A percentile compares a stretch with the other conserved stretches of the same genome.
Evolutionary conservation across 1,139 yeast species (phyloP).

Genomic region (Hyphopichia khmerensis): DNA sequence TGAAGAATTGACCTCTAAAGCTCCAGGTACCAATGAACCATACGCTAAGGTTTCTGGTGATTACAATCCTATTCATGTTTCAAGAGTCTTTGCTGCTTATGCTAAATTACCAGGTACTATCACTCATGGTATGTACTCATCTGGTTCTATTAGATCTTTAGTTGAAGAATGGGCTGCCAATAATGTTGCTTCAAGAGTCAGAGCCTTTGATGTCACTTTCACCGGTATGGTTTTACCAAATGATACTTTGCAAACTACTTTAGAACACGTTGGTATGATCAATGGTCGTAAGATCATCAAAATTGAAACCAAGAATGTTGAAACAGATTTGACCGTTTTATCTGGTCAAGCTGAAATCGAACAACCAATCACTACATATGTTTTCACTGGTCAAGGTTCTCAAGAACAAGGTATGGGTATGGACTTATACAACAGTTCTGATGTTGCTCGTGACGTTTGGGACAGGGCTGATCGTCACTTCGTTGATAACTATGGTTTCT

Average conservation of each 20-base stretch:
- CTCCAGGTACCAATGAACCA: constrained; percentile 88
- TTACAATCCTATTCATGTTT: constrained; percentile 96
- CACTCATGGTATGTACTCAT: constrained; percentile 98
- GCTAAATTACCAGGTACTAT: constrained; percentile 96
- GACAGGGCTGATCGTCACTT: constrained; percentile 96
- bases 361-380: constrained; percentile 95
- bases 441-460: constrained; percentile 95
- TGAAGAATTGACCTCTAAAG: constrained; percentile 69
- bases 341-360: constrained; percentile 98
- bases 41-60: constrained; percentile 98
- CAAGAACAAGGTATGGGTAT: constrained; percentile 99
- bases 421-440: constrained; percentile 91
- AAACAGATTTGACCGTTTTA: constrained; percentile 73
- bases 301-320: constrained; percentile 84
- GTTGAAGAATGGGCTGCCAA: constrained; percentile 99
- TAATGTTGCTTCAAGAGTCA: constrained; percentile 91
- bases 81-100: constrained; percentile 89
- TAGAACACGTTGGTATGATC: constrained; percentile 98
- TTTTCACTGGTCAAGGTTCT: constrained; percentile 99
- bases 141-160: constrained; percentile 90
- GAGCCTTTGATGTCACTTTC: constrained; percentile 88
- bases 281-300: constrained; percentile 97
- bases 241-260: constrained; percentile 80
- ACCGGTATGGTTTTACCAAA: constrained; percentile 98
- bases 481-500: constrained; percentile 92